These are phyloP conservation scores for Colletotrichum scovillei DNA, from an alignment of 2,329 filamentous ascomycete species.

Conservation along the genomic window DNA sequence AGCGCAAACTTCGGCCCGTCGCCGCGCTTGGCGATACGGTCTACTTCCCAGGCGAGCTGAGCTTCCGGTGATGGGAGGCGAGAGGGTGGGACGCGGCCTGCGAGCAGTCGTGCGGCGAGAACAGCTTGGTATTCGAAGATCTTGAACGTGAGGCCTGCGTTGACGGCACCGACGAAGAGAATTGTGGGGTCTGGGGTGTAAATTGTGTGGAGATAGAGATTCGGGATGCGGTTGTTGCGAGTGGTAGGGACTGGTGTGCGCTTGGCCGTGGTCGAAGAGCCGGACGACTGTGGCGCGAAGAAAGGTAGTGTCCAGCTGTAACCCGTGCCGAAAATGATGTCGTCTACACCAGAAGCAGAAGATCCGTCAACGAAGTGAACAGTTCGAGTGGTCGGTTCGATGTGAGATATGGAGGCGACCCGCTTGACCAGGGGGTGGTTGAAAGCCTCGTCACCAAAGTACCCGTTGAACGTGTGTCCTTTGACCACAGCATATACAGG, in stretches of 20 bases:
- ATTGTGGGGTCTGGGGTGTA: slow-evolving; percentile 64
- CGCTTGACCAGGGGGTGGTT: slow-evolving; percentile 62
- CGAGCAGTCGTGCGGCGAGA: slow-evolving; percentile 66
- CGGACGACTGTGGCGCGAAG: slow-evolving; percentile 60
- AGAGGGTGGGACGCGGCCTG: slow-evolving; percentile 55
- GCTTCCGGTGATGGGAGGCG: slow-evolving; percentile 59
- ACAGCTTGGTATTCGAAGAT: slow-evolving; percentile 77
- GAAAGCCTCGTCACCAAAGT: slow-evolving; percentile 70
- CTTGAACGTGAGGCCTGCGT: slow-evolving; percentile 72
- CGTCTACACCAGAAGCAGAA: slow-evolving; percentile 63
- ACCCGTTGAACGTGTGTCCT: slow-evolving; percentile 60
- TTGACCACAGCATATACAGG: slow-evolving; percentile 65
- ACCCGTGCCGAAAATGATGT: slow-evolving; percentile 76
- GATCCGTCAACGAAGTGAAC: slow-evolving; percentile 69
- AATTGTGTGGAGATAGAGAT: slow-evolving; percentile 68
- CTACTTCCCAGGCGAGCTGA: slow-evolving; percentile 66
- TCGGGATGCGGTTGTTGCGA: slow-evolving; percentile 65
- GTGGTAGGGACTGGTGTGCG: slow-evolving; percentile 33
- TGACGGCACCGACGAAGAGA: slow-evolving; percentile 68
- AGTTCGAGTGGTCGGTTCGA: slow-evolving; percentile 52
- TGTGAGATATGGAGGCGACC: slow-evolving; percentile 58
- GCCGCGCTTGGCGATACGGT: slow-evolving; percentile 63
- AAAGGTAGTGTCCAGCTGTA: slow-evolving; percentile 74
- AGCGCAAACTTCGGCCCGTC: slow-evolving; percentile 68
- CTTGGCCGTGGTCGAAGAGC: slow-evolving; percentile 35